phyloP scores from a whole-genome alignment of 2,329 filamentous ascomycete species.

The Colletotrichum australisinense region DNA sequence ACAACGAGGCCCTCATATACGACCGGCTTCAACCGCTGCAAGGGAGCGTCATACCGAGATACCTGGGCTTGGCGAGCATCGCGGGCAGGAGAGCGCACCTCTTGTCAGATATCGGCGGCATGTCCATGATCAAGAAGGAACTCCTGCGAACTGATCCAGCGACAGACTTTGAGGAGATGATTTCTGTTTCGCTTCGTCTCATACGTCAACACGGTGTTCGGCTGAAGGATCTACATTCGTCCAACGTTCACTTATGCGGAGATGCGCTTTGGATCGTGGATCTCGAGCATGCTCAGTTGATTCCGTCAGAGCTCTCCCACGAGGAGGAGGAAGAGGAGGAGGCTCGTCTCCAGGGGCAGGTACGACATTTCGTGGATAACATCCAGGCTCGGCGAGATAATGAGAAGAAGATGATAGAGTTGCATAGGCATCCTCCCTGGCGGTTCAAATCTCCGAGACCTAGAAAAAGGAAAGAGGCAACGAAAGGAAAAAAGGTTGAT shows the following conservation, averaged over 20 bases:
- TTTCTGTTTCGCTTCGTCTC: background rate
- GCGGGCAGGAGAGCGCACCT: background rate
- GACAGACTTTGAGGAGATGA: background rate
- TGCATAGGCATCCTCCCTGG: background rate
- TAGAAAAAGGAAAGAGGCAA: too few species aligned
- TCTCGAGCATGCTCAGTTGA: background rate
- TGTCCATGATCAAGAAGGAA: background rate
- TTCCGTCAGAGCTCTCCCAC: background rate
- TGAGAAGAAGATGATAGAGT: background rate
- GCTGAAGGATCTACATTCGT: background rate
- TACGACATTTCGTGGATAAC: background rate
- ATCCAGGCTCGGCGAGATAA: background rate
- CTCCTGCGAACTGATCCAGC: background rate
- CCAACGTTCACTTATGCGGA: background rate
- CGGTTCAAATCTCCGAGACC: background rate
- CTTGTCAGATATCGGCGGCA: background rate
- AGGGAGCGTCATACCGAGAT: background rate
- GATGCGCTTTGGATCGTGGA: background rate
- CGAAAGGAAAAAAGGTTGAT: too few species aligned
- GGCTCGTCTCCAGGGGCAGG: background rate
- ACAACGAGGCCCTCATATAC: background rate
- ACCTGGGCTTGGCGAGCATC: background rate
- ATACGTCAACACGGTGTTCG: background rate
- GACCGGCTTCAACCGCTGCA: background rate
- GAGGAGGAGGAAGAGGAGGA: background rate